Conservation (phyloP, 345 rosid species). For the Eucalyptus polyanthemos region DNA sequence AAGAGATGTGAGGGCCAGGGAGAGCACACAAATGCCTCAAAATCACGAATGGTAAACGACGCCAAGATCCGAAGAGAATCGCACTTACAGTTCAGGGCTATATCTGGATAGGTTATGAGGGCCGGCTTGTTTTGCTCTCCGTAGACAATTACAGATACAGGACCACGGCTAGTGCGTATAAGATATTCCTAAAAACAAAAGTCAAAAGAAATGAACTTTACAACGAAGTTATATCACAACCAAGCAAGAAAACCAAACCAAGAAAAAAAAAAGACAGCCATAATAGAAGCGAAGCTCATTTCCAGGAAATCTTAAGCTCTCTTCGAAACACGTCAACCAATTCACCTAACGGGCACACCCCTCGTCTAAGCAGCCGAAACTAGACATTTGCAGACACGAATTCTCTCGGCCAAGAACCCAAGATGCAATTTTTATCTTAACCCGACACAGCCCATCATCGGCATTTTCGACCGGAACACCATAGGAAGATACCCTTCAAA, state of each 20-base stretch:
- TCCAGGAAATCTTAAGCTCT: background rate
- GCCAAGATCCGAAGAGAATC: background rate
- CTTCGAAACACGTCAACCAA: background rate
- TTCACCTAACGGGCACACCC: background rate
- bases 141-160: slow-evolving; percentile 72
- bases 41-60: background rate
- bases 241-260: background rate
- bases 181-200: slow-evolving; percentile 54
- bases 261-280: background rate
- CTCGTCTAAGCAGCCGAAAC: background rate
- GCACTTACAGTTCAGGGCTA: slow-evolving; percentile 70
- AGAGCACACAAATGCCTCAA: background rate
- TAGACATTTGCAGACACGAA: background rate
- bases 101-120: slow-evolving; percentile 79
- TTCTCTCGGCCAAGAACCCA: background rate
- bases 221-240: background rate
- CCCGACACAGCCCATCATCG: background rate
- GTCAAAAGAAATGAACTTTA: background rate
- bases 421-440: background rate
- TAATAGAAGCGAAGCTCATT: background rate
- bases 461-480: background rate
- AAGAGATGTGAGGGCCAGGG: background rate
- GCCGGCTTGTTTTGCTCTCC: slow-evolving; percentile 89
- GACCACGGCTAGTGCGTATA: slow-evolving; percentile 59
- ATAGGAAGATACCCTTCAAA: background rate